Evolutionary conservation across 495 filamentous ascomycete species (phyloP).

Genomic region (Podospora appendiculata): DNA sequence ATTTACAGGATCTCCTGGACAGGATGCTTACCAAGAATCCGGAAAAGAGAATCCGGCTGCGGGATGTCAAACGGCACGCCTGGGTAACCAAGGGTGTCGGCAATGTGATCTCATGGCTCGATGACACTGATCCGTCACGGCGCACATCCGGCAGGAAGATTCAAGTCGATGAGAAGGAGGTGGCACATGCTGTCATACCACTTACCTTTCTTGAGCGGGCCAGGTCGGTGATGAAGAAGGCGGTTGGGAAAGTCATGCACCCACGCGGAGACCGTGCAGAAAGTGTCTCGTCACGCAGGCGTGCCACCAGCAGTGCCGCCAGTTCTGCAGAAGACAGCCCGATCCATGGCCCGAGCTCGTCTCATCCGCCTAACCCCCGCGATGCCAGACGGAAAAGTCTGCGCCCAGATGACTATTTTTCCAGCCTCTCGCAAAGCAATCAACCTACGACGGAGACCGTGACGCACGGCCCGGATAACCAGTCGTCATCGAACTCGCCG

Average conservation of each 20-base stretch:
- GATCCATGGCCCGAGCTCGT: slow-evolving; percentile 25
- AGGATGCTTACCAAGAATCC: slow-evolving; percentile 86
- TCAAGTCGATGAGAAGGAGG: slow-evolving; percentile 82
- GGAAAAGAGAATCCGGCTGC: slow-evolving; percentile 73
- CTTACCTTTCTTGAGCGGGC: slow-evolving; percentile 77
- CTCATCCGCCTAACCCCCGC: slow-evolving; percentile 32
- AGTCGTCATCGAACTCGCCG: slow-evolving; percentile 24
- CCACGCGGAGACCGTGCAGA: slow-evolving; percentile 47
- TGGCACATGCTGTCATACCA: slow-evolving; percentile 83
- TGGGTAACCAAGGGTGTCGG: slow-evolving; percentile 82
- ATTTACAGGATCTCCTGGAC: slow-evolving; percentile 71
- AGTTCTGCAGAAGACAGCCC: slow-evolving; percentile 43
- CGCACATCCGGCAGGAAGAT: slow-evolving; percentile 82
- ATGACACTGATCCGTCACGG: slow-evolving; percentile 81
- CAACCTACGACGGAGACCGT: slow-evolving; percentile 82
- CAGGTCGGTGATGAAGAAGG: slow-evolving; percentile 59
- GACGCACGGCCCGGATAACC: slow-evolving; percentile 61
- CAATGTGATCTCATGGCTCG: slow-evolving; percentile 73
- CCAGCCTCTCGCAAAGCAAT: slow-evolving; percentile 43
- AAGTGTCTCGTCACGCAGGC: slow-evolving; percentile 43
- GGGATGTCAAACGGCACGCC: slow-evolving; percentile 92
- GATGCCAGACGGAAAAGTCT: slow-evolving; percentile 60
- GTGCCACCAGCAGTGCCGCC: slow-evolving; percentile 51
- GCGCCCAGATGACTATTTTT: slow-evolving; percentile 61
- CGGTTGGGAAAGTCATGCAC: slow-evolving; percentile 52